These are phyloP conservation scores for Nitzschia sp. DNA, from an alignment of 108 stramenopile genomes.

Conservation along the genomic window DNA sequence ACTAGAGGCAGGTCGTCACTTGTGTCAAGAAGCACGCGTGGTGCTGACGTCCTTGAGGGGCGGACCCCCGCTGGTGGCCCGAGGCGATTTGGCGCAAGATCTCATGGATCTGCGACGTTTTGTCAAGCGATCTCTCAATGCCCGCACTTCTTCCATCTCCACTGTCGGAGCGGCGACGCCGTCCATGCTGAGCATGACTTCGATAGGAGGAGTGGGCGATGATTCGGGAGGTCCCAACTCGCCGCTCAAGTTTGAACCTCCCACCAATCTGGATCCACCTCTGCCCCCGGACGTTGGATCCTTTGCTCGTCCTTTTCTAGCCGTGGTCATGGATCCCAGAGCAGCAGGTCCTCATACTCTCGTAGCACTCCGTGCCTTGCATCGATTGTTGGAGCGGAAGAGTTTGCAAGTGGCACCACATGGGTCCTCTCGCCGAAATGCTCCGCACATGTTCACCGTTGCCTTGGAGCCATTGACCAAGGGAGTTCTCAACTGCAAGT, in stretches of 20 bases:
- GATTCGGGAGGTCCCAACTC: background rate
- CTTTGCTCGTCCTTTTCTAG: conserved; percentile 69
- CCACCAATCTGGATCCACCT: conserved; percentile 13
- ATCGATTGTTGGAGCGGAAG: conserved; percentile 58
- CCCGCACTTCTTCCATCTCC: background rate
- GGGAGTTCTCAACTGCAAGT: conserved; percentile 75
- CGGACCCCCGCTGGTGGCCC: conserved; percentile 77
- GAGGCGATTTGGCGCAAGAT: conserved; percentile 72
- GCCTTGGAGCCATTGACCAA: conserved; percentile 36
- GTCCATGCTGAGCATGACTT: background rate
- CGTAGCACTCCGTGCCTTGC: conserved; percentile 69
- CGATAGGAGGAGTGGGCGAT: background rate
- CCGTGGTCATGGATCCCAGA: conserved; percentile 82
- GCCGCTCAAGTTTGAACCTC: conserved; percentile 3
- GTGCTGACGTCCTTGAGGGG: conserved; percentile 74
- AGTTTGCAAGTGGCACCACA: conserved; percentile 39
- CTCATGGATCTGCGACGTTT: conserved; percentile 57
- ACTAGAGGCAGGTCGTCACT: conserved; percentile 65
- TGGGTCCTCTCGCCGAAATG: background rate
- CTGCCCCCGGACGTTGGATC: conserved; percentile 35
- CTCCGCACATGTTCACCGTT: conserved; percentile 20
- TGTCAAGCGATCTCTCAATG: conserved; percentile 34
- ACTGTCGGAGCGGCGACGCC: background rate
- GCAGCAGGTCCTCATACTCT: conserved; percentile 87
- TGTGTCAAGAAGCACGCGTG: conserved; percentile 72